Evolutionary conservation across 1,284 basidiomycete species (phyloP).

Genomic region (Mycosarcoma maydis): DNA sequence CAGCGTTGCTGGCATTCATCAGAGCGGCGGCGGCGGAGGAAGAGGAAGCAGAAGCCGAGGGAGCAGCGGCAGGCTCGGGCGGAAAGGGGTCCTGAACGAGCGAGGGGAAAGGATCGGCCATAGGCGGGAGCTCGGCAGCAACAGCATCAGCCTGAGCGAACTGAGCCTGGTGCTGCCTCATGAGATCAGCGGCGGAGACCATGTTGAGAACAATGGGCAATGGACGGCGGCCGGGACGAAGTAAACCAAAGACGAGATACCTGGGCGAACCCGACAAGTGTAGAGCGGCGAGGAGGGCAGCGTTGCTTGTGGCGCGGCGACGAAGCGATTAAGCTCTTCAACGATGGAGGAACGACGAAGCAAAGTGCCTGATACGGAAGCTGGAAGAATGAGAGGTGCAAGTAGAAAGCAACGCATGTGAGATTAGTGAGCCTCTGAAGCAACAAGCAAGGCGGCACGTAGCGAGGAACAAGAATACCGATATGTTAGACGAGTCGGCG

Average conservation of each 20-base stretch:
- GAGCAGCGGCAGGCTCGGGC: constrained; percentile 14
- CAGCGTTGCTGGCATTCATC: constrained; percentile 7
- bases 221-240: constrained; percentile 40
- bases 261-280: constrained; percentile 27
- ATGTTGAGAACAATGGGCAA: constrained; percentile 35
- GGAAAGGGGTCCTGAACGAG: constrained; percentile 61
- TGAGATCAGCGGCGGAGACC: constrained; percentile 61
- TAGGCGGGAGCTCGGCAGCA: constrained; percentile 42
- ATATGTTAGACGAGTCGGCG: too few relatives aligned
- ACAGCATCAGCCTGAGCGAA: constrained; percentile 37
- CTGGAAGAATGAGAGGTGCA: too few relatives aligned
- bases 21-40: constrained; percentile 13
- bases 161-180: constrained; percentile 51
- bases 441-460: neutral
- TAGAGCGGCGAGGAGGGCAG: neutral
- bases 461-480: too few relatives aligned
- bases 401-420: too few relatives aligned
- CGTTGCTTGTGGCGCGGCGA: too few relatives aligned
- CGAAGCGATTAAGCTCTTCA: too few relatives aligned
- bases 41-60: constrained; percentile 12
- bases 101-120: constrained; percentile 62
- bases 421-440: too few relatives aligned
- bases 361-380: too few relatives aligned
- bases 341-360: too few relatives aligned
- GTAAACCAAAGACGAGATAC: constrained; percentile 43